Base-by-base conservation (phyloP, 2,329 filamentous ascomycete genomes). In the Akanthomyces lecanii region DNA sequence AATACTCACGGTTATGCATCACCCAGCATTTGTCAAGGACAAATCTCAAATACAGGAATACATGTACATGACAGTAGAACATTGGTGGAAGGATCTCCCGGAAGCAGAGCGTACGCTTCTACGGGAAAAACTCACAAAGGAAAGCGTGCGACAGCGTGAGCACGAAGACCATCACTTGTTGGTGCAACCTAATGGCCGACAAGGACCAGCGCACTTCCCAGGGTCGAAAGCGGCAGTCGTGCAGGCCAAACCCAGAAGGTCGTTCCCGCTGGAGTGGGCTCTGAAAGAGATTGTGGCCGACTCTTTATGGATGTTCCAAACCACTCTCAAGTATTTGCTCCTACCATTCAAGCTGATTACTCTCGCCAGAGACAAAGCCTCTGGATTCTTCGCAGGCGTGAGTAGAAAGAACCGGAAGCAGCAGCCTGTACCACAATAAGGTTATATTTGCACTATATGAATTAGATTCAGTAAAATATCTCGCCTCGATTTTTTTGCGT, bases 31-130 rank as follows among this genome's bases (percentile, higher is more conserved):
- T 45, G 86, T 92, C 11, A 84, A 94, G 67, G 84, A 88, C 64
- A 81, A 82, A 65, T 81, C 89, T 62, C 88, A 94, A 71, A 85
- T 92, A 36, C 93, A 97, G 67, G 82, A 84, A 57, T 87, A 86
- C 61, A 97, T 97, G 92, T 96, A 90, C 75, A 82, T 86, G 38
- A 88, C 88, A 0, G 91, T 97, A 1, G 82, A 89, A 66, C 81
- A 83, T 61, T 97, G 92, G 92, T 87, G 85, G 1, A 82, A 89
- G 50, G 82, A 85, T 54, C 66, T 70, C 33, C 66, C 67, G 0
- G 50, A 61, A 0, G 55, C 68, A 1, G 71, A 72, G 58, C 67
- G 68, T 42, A 47, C 53, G 8, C 66, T 55, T 7, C 48, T 72
- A 4, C 67, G 70, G 1, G 60, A 66, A 23, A 71, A 68, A 62